These are phyloP conservation scores for Phytophthora nicotianae DNA, from an alignment of 352 stramenopile genomes.

Conservation along the genomic window DNA sequence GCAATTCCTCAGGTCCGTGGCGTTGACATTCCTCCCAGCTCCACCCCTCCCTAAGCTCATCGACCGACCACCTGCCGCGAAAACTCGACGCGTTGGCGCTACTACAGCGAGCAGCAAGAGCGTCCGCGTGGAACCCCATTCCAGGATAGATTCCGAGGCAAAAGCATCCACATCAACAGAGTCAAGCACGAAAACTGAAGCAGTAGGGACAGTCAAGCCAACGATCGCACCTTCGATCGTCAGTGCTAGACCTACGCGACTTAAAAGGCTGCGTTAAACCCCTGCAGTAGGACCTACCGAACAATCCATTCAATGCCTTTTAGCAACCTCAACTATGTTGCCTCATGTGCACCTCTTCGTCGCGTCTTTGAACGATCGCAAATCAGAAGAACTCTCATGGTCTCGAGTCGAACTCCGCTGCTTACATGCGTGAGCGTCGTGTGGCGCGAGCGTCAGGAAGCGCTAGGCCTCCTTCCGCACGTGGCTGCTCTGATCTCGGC, in stretches of 20 bases:
- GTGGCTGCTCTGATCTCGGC: conserved; percentile 34
- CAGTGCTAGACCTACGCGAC: conserved; percentile 32
- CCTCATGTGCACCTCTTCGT: conserved; percentile 6
- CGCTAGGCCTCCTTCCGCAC: conserved; percentile 27
- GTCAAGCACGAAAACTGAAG: conserved; percentile 11
- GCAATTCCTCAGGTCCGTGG: conserved; percentile 31
- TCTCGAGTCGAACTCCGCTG: conserved; percentile 9
- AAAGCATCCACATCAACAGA: conserved; percentile 2
- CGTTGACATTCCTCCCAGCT: conserved; percentile 34
- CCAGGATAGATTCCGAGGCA: conserved; percentile 5
- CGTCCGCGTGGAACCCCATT: conserved; percentile 11
- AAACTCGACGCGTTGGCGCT: conserved; percentile 36
- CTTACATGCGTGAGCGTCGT: conserved; percentile 28
- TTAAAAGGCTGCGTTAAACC: conserved; percentile 41
- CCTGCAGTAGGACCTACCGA: no score
- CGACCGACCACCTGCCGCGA: conserved; percentile 31
- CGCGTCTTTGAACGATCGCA: conserved; percentile 3
- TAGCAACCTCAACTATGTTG: background rate
- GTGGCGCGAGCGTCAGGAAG: conserved; percentile 25
- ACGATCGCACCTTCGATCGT: conserved; percentile 20
- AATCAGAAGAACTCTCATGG: conserved; percentile 18
- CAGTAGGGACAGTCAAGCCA: conserved; percentile 12
- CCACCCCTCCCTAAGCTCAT: conserved; percentile 39
- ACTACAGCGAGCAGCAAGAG: conserved; percentile 29
- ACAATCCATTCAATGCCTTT: background rate